Evolutionary conservation across 495 filamentous ascomycete genomes (phyloP), one percentile per base, ranked within the genome.

Genomic region (Neurospora sp.): DNA sequence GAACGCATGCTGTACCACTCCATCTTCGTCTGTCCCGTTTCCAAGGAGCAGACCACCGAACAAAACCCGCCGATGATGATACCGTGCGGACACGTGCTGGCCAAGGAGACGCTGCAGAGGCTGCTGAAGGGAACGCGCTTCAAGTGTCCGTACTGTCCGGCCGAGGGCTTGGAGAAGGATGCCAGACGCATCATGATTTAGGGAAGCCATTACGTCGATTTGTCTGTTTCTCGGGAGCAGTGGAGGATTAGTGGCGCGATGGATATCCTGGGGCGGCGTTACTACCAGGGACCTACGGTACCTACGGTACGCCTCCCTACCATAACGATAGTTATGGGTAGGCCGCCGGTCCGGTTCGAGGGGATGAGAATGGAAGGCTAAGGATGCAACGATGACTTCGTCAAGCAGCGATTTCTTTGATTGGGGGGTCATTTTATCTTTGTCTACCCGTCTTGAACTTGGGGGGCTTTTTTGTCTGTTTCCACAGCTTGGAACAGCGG

Each of bases 121-220:
- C 80, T 97, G 44, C 91, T 90, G 70, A 97, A 96, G 83, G 91
- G 92, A 1, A 87, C 83, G 41, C 82, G 91, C 70, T 93, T 97
- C 85, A 99, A 98, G 81, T 99, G 96, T 77, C 96, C 96, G 0
- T 99, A 99, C 79, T 99, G 96, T 79, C 96, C 96, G 5, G 90
- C 83, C 71, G 96, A 98, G 83, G 93, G 91, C 74, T 86, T 88
- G 76, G 82, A 91, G 35, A 88, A 87, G 72, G 93, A 97, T 66
- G 93, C 94, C 11, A 90, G 85, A 78, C 90, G 92, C 79, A 91
- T 99, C 66, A 83, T 85, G 18, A 74, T 88, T 46, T 89, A 86
- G 78, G 72, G 39, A 5, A 14, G 60, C 14, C 54, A 41, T 71
- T 38, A 44, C 18, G 70, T 71, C 37, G 35, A 49, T 54, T 38